These are phyloP conservation scores for Castanospermum australe DNA, from an alignment of 306 rosid genomes.

Conservation along the genomic window DNA sequence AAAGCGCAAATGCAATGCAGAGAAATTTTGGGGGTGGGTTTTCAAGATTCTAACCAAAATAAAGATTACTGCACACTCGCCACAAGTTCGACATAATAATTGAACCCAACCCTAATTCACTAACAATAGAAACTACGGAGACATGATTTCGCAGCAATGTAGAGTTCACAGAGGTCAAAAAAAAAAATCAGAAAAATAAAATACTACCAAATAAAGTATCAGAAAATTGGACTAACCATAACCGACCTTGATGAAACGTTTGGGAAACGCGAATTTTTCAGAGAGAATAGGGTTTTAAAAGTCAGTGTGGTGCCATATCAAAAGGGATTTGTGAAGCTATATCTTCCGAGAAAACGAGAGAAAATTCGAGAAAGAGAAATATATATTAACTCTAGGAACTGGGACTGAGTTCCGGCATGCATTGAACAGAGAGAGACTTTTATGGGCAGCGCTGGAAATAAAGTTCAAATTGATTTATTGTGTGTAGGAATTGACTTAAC, in stretches of 20 bases:
- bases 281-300: background rate
- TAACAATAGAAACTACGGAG: background rate
- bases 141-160: background rate
- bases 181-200: too few relatives aligned
- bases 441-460: too few relatives aligned
- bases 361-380: background rate
- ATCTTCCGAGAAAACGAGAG: background rate
- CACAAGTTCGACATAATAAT: background rate
- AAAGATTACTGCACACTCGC: background rate
- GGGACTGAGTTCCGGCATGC: too few relatives aligned
- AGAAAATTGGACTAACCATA: background rate
- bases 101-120: slow-evolving; percentile 20
- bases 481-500: too few relatives aligned
- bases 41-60: background rate
- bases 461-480: too few relatives aligned
- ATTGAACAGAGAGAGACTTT: too few relatives aligned
- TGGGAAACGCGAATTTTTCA: background rate
- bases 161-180: background rate
- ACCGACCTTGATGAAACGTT: background rate
- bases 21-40: background rate
- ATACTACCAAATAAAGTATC: background rate
- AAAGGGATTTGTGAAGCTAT: background rate
- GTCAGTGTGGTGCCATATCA: background rate
- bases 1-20: background rate
- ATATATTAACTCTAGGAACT: too few relatives aligned